Base-by-base conservation (phyloP, 768 basidiomycete species). In the Tulasnella sp. region DNA sequence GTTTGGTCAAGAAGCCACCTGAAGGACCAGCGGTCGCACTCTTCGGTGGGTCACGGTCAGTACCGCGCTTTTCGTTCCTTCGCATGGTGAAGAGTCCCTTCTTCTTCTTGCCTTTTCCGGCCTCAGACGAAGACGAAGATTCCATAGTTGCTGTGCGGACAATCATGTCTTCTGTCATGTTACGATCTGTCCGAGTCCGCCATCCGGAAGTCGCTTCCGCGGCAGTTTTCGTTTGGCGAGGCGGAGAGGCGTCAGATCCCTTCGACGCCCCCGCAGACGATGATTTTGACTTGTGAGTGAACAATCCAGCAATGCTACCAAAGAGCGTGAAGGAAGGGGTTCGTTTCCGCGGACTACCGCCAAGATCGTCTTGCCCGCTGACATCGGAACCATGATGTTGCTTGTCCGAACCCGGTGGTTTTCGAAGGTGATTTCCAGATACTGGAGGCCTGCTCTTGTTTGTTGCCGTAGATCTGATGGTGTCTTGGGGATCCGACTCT, bases 301-400 rank as follows among this genome's bases (percentile, higher is more conserved):
- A 79, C 15, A 79, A 65, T 9, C 72, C 73, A 8, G 70, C 71
- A 49, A 79, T 62, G 37, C 75, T 74, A 29, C 74, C 75, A 35
- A 79, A 71, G 54, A 48, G 45, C 2, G 45, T 17, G 41, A 80
- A 73, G 70, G 55, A 80, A 72, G 17, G 69, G 53, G 2, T 21
- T 46, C 49, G 61, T 59, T 59, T 50, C 62, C 49, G 59, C 65
- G 48, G 11, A 14, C 9, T 12, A n/a, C n/a, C n/a, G n/a, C n/a
- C n/a, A n/a, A n/a, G n/a, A 15, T 41, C 53, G 23, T 43, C 29
- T 17, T 17, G 19, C 34, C 27, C 45, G 17, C 17, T 43, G 42
- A 23, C 17, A 11, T 8, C 21, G 25, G 27, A 25, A 1, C 3
- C 3, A 25, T 25, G 23, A 6, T 31, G 37, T 15, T n/a, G n/a